Base-by-base conservation (phyloP, 164 flowering plant species). In the Houttuynia cordata region DNA sequence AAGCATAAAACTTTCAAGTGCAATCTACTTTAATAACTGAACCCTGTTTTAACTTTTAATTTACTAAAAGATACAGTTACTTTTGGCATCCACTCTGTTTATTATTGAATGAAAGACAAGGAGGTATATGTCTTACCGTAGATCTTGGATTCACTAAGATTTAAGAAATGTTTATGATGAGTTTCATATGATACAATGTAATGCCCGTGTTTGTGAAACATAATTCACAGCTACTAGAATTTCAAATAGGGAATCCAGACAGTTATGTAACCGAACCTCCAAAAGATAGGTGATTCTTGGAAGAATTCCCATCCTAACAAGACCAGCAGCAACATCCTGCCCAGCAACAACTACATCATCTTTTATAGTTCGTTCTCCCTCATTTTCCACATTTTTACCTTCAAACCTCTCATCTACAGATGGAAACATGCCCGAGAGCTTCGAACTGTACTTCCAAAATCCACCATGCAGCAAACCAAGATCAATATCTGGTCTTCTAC, bases 401-500 rank as follows among this genome's bases (percentile, higher is more conserved):
- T 76, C 74, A 24, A 50, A 13, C 42, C 53, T 56, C 57, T 70
- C 80, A 22, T 82, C 76, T 57, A 40, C 63, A 47, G 58, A 67
- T 60, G 72, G 79, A 62, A 82, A 69, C 66, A 91, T 76, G 67
- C 84, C 83, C 59, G 95, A 86, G 63, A 85, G 84, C 66, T 91
- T 94, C 61, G 93, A 74, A 74, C 67, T 91, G 76, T 91, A 91
- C 71, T 94, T 94, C 99, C 99, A 94, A 64, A 76, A 88, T 47
- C 99, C 97, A 66, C 99, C 97, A 63, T 70, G 80, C 65, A 94
- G 87, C 62, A 83, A 94, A 64, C 95, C 96, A 70, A 24, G 69
- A 63, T 78, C 81, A 64, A 94, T 68, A 62, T 79, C 86, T 42
- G 93, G 89, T 75, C 71, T 84, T 70, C 85, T 83, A 69, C 96